Percentiles rank a stretch among this genome's conserved stretches.
These are phyloP conservation scores for Leccinum arenicola DNA, from an alignment of 768 basidiomycete genomes.

Conservation along the genomic window DNA sequence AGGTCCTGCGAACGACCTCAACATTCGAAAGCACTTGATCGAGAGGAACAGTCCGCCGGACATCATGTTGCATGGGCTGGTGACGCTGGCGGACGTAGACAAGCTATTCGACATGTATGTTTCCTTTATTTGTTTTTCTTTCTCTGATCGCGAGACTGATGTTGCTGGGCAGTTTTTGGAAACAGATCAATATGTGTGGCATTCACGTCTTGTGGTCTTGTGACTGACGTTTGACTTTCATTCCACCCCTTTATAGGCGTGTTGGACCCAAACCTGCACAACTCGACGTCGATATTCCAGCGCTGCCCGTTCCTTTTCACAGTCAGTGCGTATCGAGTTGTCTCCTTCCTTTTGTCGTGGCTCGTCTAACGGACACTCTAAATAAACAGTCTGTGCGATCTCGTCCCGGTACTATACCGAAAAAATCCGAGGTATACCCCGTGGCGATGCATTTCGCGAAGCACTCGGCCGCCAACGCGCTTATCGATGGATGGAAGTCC, in stretches of 20 bases:
- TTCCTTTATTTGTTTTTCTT: neutral
- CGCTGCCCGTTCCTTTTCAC: constrained; percentile 91
- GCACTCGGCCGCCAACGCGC: constrained; percentile 73
- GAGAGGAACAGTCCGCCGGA: constrained; percentile 80
- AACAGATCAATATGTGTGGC: constrained; percentile 59
- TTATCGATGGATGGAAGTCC: constrained; percentile 80
- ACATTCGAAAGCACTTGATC: constrained; percentile 65
- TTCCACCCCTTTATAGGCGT: constrained; percentile 63
- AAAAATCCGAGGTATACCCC: constrained; percentile 81
- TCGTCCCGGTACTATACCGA: constrained; percentile 74
- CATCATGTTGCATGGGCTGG: constrained; percentile 76
- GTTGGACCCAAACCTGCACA: constrained; percentile 80
- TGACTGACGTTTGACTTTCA: constrained; percentile 2
- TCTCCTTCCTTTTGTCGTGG: neutral
- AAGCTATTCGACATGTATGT: constrained; percentile 82
- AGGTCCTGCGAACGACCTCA: constrained; percentile 74
- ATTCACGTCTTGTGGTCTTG: neutral
- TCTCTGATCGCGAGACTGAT: neutral
- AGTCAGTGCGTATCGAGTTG: constrained; percentile 52
- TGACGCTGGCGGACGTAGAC: constrained; percentile 75
- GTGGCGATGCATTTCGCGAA: constrained; percentile 90
- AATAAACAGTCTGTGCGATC: constrained; percentile 72
- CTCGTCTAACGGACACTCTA: neutral
- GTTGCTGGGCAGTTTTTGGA: constrained; percentile 55
- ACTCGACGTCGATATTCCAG: constrained; percentile 72